phyloP scores from a whole-genome alignment of 2,329 filamentous ascomycete genomes.

The Alternaria panax region DNA sequence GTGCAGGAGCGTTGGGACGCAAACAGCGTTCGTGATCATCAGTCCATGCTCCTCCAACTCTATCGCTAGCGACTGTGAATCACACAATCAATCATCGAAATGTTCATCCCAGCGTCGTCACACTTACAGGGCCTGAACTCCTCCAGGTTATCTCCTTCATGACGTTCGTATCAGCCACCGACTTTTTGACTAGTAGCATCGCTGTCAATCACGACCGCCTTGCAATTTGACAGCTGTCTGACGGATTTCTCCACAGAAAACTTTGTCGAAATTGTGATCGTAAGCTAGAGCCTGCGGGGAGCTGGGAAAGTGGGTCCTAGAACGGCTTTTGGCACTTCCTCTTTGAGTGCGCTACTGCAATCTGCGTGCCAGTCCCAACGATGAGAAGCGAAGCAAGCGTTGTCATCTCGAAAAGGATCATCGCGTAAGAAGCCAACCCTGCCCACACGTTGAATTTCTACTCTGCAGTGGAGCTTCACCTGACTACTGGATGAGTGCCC shows the following conservation, averaged over 20 bases:
- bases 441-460: slow-evolving; percentile 45
- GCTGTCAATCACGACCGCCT: slow-evolving; percentile 22
- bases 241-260: slow-evolving; percentile 40
- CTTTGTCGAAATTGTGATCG: slow-evolving; percentile 39
- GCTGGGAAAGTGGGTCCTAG: slow-evolving; percentile 43
- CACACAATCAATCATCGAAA: neutral
- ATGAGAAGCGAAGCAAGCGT: slow-evolving; percentile 48
- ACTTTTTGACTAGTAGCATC: slow-evolving; percentile 6
- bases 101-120: neutral
- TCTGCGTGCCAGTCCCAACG: slow-evolving; percentile 46
- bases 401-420: slow-evolving; percentile 32
- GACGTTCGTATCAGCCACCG: slow-evolving; percentile 1
- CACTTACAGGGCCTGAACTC: slow-evolving; percentile 9
- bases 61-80: slow-evolving; percentile 1
- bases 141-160: neutral
- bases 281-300: slow-evolving; percentile 48
- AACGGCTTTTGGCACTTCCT: slow-evolving; percentile 35
- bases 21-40: slow-evolving; percentile 8
- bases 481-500: slow-evolving; percentile 33
- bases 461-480: slow-evolving; percentile 31
- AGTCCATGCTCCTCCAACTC: slow-evolving; percentile 10
- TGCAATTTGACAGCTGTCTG: slow-evolving; percentile 24
- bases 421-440: slow-evolving; percentile 42
- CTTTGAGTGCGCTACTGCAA: slow-evolving; percentile 44
- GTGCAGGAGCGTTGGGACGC: neutral